phyloP scores from a whole-genome alignment of 2,329 filamentous ascomycete genomes.

The Sporothrix pseudoabietina region DNA sequence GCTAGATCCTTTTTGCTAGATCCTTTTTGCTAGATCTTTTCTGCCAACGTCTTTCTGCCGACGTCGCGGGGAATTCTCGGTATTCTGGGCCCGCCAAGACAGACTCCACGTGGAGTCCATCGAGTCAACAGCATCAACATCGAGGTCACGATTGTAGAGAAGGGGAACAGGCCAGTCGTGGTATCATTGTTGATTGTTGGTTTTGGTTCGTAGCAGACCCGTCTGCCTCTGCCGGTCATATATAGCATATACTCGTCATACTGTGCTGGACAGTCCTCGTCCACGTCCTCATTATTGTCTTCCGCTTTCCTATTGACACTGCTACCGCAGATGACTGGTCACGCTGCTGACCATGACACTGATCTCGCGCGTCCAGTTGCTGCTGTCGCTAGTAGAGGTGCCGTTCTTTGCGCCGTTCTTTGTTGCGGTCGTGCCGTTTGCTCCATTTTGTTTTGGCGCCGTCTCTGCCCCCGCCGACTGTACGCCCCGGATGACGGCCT shows the following conservation, averaged over 20 bases:
- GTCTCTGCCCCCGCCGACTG: constrained; percentile 60
- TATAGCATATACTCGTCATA: not conserved
- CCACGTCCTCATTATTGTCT: not conserved
- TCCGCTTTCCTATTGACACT: not conserved
- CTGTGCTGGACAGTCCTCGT: not conserved
- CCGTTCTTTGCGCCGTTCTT: constrained; percentile 39
- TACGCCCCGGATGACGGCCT: constrained; percentile 79
- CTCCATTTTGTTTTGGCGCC: constrained; percentile 23
- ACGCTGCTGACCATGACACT: constrained; percentile 93
- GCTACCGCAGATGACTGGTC: constrained; percentile 58
- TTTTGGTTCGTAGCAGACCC: not conserved
- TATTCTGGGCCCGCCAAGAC: constrained; percentile 1
- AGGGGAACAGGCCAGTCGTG: not conserved
- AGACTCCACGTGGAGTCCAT: not conserved
- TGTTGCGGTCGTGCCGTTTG: not conserved
- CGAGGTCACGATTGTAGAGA: not conserved
- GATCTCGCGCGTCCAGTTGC: constrained; percentile 83
- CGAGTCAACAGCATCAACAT: not conserved
- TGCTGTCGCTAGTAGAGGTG: constrained; percentile 32
- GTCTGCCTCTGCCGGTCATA: not conserved
- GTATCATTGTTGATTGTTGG: constrained; percentile 14
- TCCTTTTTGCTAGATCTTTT: no score
- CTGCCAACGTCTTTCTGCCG: not conserved
- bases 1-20: no score
- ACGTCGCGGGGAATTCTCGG: constrained; percentile 24